Conservation (phyloP, 2,329 filamentous ascomycete genomes). For the Aureobasidium vineae region DNA sequence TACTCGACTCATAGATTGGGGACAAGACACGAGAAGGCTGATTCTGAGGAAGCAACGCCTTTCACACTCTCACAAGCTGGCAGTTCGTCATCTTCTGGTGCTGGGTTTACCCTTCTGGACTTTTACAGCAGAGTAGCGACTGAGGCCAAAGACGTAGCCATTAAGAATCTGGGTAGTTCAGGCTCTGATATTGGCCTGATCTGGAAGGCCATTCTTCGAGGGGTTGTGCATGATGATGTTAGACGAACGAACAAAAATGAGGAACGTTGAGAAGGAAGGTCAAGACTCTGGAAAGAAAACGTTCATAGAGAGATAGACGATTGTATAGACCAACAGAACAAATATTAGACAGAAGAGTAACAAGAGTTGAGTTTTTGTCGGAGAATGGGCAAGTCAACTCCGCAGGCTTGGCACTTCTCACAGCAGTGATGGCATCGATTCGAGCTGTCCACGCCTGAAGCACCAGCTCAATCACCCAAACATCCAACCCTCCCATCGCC, state of each 20-base stretch:
- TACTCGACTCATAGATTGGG: background rate
- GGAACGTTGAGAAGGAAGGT: background rate
- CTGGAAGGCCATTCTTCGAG: background rate
- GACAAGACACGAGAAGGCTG: background rate
- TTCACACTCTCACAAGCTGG: background rate
- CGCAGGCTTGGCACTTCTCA: constrained; percentile 9
- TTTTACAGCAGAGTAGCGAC: background rate
- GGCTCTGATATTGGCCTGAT: background rate
- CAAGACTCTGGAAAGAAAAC: background rate
- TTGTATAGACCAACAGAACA: background rate
- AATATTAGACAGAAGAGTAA: background rate
- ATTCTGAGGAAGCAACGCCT: background rate
- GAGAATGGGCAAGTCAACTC: background rate
- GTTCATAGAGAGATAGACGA: background rate
- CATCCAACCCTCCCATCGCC: background rate
- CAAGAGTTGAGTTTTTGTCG: background rate
- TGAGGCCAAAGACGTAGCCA: background rate
- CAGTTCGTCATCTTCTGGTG: background rate
- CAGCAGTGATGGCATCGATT: constrained; percentile 12
- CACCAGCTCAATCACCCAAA: constrained; percentile 10
- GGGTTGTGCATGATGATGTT: background rate
- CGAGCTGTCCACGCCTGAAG: background rate
- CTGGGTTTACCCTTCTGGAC: background rate
- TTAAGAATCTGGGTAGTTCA: background rate
- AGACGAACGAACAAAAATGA: background rate